Evolutionary conservation across 2,329 filamentous ascomycete genomes (phyloP), one percentile per base, ranked within the genome.

Genomic region (Byssothecium circinans): DNA sequence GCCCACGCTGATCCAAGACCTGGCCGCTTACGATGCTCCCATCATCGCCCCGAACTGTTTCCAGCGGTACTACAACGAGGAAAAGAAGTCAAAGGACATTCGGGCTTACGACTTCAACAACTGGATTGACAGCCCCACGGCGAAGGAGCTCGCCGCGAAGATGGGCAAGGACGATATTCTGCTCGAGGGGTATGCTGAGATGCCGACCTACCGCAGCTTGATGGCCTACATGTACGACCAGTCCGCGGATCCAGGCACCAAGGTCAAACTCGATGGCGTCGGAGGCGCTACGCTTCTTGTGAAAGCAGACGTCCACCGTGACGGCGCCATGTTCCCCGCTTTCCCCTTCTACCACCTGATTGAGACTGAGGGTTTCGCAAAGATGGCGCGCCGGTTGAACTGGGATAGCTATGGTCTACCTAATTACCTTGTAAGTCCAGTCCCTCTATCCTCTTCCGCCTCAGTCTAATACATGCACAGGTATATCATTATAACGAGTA

Each of bases 301-400:
- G 50, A 96, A 96, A 76, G 94, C 91, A 1, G 91, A 97, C 50
- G 94, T 99, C 19, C 94, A 99, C 70, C 84, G 94, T 20, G 94
- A 99, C 65, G 94, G 94, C 17, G 92, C 94, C 68, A 99, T 97
- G 92, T 99, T 99, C 75, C 94, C 94, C 15, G 83, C 94, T 0
- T 99, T 99, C 68, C 75, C 92, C 2, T 99, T 99, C 68, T 97
- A 96, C 69, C 88, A 99, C 72, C 79, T 99, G 51, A 95, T 99
- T 52, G 94, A 99, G 78, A 97, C 94, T 0, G 94, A 99, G 67
- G 94, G 94, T 0, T 99, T 99, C 65, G 91, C 94, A 15, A 96
- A 92, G 75, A 99, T 99, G 94, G 91, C 91, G 11, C 87, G 83
- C 69, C 80, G 94, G 56, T 72, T 99, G 65, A 91, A 91, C 40